Conservation (phyloP, 768 basidiomycete species). For the Boletus pseudo-olivaceus region DNA sequence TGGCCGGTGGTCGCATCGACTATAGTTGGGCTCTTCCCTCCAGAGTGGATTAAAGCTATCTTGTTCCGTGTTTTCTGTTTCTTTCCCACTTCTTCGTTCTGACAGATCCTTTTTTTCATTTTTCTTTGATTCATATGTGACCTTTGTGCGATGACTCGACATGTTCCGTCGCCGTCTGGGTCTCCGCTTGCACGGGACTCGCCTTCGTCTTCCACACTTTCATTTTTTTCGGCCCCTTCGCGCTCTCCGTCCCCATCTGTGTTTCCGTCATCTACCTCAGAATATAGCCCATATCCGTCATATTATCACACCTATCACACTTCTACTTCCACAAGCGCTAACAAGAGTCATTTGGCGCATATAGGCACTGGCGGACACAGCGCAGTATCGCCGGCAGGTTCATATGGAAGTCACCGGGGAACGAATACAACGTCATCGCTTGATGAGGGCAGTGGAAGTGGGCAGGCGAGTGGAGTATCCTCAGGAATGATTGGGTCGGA, state of each 20-base stretch:
- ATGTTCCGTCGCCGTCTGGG: background rate
- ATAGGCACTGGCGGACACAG: conserved; percentile 18
- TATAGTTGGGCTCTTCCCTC: background rate
- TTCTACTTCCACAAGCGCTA: conserved; percentile 5
- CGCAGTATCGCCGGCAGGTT: conserved; percentile 22
- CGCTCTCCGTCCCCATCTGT: background rate
- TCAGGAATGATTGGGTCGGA: conserved; percentile 9
- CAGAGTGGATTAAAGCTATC: background rate
- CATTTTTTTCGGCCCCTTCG: background rate
- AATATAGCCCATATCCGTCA: background rate
- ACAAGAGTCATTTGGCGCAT: background rate
- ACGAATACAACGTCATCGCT: conserved; percentile 21
- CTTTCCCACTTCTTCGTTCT: background rate
- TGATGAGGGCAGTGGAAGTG: conserved; percentile 12
- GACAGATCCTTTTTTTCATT: background rate
- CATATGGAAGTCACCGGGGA: conserved; percentile 21
- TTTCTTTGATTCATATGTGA: background rate
- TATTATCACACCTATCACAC: background rate
- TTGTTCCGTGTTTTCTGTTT: background rate
- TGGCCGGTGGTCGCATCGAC: background rate
- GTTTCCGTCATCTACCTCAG: background rate
- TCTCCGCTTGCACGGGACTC: background rate
- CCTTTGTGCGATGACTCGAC: conserved; percentile 8
- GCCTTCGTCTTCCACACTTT: conserved; percentile 5
- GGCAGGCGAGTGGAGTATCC: conserved; percentile 13